These are phyloP conservation scores for Chimonanthus salicifolius DNA, from an alignment of 164 flowering plant genomes.

Conservation along the genomic window DNA sequence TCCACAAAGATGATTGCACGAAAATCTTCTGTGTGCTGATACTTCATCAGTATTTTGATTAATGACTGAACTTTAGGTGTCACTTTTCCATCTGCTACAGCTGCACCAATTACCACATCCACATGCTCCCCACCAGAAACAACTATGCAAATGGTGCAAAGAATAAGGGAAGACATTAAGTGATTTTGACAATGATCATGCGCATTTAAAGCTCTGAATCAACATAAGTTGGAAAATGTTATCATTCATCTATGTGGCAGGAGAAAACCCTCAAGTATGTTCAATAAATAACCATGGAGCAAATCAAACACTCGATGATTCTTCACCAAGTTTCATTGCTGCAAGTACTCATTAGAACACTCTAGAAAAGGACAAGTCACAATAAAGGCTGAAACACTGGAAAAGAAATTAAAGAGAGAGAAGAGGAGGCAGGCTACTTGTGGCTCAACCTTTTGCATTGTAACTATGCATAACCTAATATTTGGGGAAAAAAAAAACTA, in stretches of 20 bases:
- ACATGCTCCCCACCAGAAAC: conserved; percentile 99
- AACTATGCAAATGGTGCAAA: conserved; percentile 27
- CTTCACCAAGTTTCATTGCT: neutral
- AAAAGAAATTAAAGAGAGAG: too few relatives aligned
- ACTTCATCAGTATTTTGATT: conserved; percentile 78
- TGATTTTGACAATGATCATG: conserved; percentile 1
- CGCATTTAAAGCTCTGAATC: neutral
- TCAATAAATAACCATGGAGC: neutral
- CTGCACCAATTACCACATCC: conserved; percentile 91
- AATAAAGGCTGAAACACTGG: neutral
- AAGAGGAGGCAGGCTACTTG: neutral
- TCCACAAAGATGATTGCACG: conserved; percentile 99
- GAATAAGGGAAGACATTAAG: conserved; percentile 2
- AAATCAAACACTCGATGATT: neutral
- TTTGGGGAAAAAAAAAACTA: too few relatives aligned
- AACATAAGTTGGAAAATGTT: neutral
- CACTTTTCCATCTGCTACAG: conserved; percentile 99
- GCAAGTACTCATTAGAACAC: neutral
- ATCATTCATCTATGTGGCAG: too few relatives aligned
- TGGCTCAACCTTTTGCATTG: neutral
- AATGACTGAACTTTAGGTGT: conserved; percentile 97
- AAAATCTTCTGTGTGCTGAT: conserved; percentile 89
- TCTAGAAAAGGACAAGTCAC: neutral
- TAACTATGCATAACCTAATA: too few relatives aligned
- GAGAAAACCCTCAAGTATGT: neutral